Conservation (phyloP, 805 yeast genomes). For the Lipomyces starkeyi region DNA sequence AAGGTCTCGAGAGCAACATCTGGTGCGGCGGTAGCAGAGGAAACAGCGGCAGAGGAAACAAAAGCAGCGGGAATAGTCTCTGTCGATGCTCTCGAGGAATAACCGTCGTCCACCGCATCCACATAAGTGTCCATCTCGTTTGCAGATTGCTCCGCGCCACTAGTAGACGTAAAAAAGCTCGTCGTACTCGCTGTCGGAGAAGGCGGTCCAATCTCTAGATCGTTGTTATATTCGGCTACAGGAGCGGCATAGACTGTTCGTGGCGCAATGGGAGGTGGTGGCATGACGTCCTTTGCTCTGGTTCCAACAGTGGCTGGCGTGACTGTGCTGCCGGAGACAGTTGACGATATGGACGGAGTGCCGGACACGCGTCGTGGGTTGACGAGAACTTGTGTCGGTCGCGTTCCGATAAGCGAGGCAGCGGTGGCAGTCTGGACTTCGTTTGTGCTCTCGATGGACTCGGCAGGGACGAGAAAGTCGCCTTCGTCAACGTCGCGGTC, state of each 20-base stretch:
- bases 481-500: slow-evolving; percentile 15
- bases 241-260: slow-evolving; percentile 11
- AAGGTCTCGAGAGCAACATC: not conserved
- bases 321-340: slow-evolving; percentile 8
- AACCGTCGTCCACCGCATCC: slow-evolving; percentile 19
- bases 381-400: slow-evolving; percentile 32
- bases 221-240: not conserved
- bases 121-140: slow-evolving; percentile 21
- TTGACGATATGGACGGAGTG: slow-evolving; percentile 28
- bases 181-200: slow-evolving; percentile 35
- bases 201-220: slow-evolving; percentile 1
- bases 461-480: slow-evolving; percentile 17
- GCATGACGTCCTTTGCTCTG: slow-evolving; percentile 12
- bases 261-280: slow-evolving; percentile 20
- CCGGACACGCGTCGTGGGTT: slow-evolving; percentile 32
- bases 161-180: slow-evolving; percentile 27
- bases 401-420: slow-evolving; percentile 18
- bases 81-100: slow-evolving; percentile 15
- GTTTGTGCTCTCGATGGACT: slow-evolving; percentile 21
- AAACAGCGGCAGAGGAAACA: slow-evolving; percentile 1
- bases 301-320: slow-evolving; percentile 13
- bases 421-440: slow-evolving; percentile 30
- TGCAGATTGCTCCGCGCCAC: slow-evolving; percentile 6
- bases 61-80: slow-evolving; percentile 25
- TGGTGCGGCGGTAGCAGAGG: slow-evolving; percentile 1